These are phyloP conservation scores for Sporobolomyces phaffii DNA, from an alignment of 768 basidiomycete genomes.

Conservation along the genomic window DNA sequence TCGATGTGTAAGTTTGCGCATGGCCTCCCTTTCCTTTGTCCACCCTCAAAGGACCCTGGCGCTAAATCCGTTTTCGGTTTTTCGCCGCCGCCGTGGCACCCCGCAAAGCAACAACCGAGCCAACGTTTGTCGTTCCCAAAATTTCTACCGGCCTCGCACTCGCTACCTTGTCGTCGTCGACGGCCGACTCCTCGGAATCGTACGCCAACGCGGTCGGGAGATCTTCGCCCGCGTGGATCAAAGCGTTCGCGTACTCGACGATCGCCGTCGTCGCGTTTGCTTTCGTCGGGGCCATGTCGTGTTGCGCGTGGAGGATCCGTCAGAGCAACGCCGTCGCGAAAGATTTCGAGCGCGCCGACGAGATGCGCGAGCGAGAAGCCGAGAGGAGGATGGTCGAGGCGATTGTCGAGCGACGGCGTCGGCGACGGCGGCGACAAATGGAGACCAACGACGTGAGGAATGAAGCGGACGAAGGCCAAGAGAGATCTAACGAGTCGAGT, in stretches of 20 bases:
- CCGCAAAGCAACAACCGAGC: no score
- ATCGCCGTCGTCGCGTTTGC: neutral
- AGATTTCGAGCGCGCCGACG: neutral
- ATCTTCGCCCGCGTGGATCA: no score
- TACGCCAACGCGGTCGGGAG: no score
- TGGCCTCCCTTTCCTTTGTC: no score
- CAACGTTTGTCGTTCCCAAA: no score
- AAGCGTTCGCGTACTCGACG: neutral
- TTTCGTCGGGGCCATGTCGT: neutral
- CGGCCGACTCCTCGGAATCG: no score
- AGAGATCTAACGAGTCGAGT: neutral
- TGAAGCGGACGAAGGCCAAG: neutral
- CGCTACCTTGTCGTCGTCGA: no score
- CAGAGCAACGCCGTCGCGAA: neutral
- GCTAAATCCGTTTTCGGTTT: no score
- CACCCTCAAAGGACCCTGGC: no score
- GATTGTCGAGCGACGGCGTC: neutral
- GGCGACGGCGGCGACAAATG: neutral
- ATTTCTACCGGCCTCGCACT: no score
- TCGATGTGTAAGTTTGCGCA: no score
- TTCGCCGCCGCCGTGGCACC: no score
- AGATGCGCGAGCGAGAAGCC: neutral
- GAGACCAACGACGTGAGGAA: neutral
- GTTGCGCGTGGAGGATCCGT: conserved; percentile 5
- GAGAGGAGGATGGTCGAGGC: neutral